Evolutionary conservation across 345 rosid species (phyloP).

Genomic region (Populus pruinosa): DNA sequence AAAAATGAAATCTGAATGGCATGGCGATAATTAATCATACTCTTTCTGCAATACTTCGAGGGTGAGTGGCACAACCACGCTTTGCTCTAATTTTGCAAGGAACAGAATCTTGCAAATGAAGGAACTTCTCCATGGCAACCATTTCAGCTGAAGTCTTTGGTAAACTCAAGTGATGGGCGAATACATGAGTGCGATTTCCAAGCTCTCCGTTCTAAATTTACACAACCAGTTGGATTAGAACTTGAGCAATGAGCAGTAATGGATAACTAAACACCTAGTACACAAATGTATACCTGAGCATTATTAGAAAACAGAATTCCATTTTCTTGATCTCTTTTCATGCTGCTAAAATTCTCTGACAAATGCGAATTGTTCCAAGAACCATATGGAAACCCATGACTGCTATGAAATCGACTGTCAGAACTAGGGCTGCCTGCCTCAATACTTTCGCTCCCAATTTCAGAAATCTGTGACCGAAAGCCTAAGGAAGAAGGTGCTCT

Average conservation of each 20-base stretch:
- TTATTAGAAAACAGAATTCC: conserved; percentile 32
- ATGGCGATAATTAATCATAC: conserved; percentile 30
- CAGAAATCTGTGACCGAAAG: conserved; percentile 68
- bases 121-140: conserved; percentile 61
- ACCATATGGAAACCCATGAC: conserved; percentile 36
- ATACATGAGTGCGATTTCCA: conserved; percentile 29
- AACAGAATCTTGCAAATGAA: conserved; percentile 78
- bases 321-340: conserved; percentile 48
- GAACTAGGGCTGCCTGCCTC: conserved; percentile 23
- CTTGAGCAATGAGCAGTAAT: background rate
- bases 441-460: conserved; percentile 38
- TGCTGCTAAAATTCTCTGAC: conserved; percentile 36
- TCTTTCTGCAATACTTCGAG: conserved; percentile 97
- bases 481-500: conserved; percentile 63
- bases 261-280: background rate
- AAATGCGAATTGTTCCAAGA: conserved; percentile 63
- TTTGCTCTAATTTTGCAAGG: conserved; percentile 95
- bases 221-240: conserved; percentile 11
- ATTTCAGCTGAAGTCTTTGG: conserved; percentile 56
- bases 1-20: background rate
- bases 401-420: conserved; percentile 25
- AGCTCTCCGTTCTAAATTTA: conserved; percentile 39
- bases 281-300: conserved; percentile 42
- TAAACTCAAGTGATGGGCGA: conserved; percentile 53
- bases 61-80: conserved; percentile 99